These are phyloP conservation scores for Fusarium anguioides DNA, from an alignment of 2,329 filamentous ascomycete genomes.

Conservation along the genomic window DNA sequence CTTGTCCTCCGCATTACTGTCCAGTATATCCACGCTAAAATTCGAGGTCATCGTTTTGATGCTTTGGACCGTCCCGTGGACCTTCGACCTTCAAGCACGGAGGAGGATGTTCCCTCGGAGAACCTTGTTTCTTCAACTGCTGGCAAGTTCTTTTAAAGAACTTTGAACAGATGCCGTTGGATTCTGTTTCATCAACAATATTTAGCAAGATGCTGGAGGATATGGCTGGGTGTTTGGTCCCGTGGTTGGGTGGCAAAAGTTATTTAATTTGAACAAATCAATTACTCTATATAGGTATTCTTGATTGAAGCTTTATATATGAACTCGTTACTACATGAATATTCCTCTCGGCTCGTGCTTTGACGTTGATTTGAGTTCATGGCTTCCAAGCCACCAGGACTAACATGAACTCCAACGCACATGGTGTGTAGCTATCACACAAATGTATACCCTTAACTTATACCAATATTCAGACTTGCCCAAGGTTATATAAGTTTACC, in stretches of 20 bases:
- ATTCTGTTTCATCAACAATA: constrained; percentile 3
- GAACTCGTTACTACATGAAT: not conserved
- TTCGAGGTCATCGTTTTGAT: constrained; percentile 71
- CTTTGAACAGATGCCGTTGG: constrained; percentile 9
- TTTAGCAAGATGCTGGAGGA: not conserved
- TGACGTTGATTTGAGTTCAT: not conserved
- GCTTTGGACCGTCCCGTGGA: constrained; percentile 68
- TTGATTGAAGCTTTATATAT: not conserved
- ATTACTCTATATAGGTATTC: not conserved
- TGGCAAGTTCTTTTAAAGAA: constrained; percentile 65
- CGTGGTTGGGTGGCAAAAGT: not conserved
- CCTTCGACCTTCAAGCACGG: constrained; percentile 44
- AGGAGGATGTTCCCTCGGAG: constrained; percentile 46
- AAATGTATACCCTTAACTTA: too few species aligned
- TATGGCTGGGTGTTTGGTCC: not conserved
- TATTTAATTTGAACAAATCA: not conserved
- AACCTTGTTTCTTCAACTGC: constrained; percentile 49
- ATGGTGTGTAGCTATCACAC: too few species aligned
- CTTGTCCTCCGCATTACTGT: constrained; percentile 68
- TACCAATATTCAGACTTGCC: too few species aligned
- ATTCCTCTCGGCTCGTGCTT: not conserved
- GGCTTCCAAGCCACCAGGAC: not conserved
- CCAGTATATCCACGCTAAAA: constrained; percentile 68
- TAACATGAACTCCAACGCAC: too few species aligned
- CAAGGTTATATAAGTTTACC: too few species aligned